Evolutionary conservation across 768 basidiomycete genomes (phyloP), one percentile per base, ranked within the genome.

Genomic region (Panus rudis): DNA sequence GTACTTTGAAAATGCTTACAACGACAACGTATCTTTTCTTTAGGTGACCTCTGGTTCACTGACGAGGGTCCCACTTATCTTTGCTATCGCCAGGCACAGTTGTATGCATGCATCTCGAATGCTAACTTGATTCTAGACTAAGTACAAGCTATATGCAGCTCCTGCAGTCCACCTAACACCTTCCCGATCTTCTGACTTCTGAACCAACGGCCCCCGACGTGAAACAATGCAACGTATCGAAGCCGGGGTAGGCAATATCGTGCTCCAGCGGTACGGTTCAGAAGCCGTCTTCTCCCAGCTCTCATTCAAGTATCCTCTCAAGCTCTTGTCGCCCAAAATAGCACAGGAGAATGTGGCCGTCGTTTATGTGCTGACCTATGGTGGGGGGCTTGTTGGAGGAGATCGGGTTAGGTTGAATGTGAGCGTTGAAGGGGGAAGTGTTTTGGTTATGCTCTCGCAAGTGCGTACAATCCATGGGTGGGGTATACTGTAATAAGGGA

Each of bases 321-420:
- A 94, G 60, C 77, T 96, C 25, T 67, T 93, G 43, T 83, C 91
- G 3, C 89, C 91, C 2, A 71, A 72, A 37, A 63, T 78, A 8
- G 49, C 63, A 28, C 63, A 65, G 28, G 63, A 68, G 23, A 61
- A 67, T 4, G 69, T 89, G 24, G 84, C 77, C 8, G 64, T 87
- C 39, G 80, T 79, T 14, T 97, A 96, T 53, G 68, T 88, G 14
- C 60, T 97, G 45, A 81, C 79, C 26, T 98, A 97, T 52, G 93
- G 93, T 0, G 93, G 93, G 10, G 93, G 93, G 3, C 72, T 98
- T 8, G 86, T 98, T 27, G 80, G 83, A 4, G 92, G 92, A 0
- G 93, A 98, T 65, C 62, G 69, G 21, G 67, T 96, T 39, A 61
- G 71, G 33, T 59, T 97, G 11, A 53, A 62, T n/a, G 76, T 84